Evolutionary conservation across 2,329 filamentous ascomycete species (phyloP).

Genomic region (Monosporascus sp.): DNA sequence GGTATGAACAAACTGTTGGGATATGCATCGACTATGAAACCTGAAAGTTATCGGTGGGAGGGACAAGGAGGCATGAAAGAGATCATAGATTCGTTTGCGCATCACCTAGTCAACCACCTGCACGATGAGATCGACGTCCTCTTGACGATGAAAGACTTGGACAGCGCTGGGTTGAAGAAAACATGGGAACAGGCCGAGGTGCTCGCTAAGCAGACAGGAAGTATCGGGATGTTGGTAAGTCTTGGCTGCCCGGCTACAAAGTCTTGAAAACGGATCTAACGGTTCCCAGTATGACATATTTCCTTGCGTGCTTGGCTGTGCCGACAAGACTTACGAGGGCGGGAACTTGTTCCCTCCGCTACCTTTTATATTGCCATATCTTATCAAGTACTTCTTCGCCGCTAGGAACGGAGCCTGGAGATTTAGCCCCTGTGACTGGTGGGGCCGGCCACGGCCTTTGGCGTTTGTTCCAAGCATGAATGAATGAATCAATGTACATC

Average conservation of each 20-base stretch:
- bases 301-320: constrained; percentile 16
- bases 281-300: constrained; percentile 13
- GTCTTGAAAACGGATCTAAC: background rate
- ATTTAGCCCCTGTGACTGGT: constrained; percentile 23
- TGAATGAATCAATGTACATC: too few relatives aligned
- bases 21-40: constrained; percentile 19
- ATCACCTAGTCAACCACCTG: constrained; percentile 20
- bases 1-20: constrained; percentile 20
- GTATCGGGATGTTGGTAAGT: constrained; percentile 10
- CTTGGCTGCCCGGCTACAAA: background rate
- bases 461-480: constrained; percentile 13
- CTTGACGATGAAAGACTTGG: constrained; percentile 15
- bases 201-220: constrained; percentile 10
- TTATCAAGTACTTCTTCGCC: constrained; percentile 20
- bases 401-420: constrained; percentile 21
- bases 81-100: constrained; percentile 19
- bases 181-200: constrained; percentile 12
- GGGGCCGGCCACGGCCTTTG: constrained; percentile 17
- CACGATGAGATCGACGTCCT: constrained; percentile 24
- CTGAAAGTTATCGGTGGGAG: constrained; percentile 18
- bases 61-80: constrained; percentile 20
- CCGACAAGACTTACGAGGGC: constrained; percentile 22
- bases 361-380: constrained; percentile 16
- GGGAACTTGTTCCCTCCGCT: constrained; percentile 18
- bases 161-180: constrained; percentile 11